Conservation (phyloP, 2,329 filamentous ascomycete genomes). For the Clarireedia paspali region DNA sequence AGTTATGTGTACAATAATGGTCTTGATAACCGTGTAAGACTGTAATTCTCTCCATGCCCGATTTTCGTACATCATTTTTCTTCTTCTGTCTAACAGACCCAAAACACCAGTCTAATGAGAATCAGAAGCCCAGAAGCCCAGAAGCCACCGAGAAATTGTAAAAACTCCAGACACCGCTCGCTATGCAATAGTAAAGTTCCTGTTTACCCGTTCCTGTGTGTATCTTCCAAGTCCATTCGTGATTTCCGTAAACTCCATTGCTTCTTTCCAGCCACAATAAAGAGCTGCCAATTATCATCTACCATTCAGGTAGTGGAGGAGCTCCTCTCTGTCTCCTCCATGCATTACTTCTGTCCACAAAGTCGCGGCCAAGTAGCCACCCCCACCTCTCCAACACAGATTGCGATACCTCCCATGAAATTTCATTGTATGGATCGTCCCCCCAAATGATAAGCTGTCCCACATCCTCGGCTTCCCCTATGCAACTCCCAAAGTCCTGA, state of each 20-base stretch:
- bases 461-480: conserved; percentile 30
- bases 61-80: too few species aligned
- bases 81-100: too few species aligned
- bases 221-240: neutral
- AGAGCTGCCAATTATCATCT: neutral
- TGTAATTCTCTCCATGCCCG: too few species aligned
- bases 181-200: conserved; percentile 1
- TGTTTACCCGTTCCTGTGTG: neutral
- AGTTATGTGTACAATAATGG: too few species aligned
- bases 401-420: conserved; percentile 37
- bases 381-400: conserved; percentile 33
- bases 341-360: conserved; percentile 34
- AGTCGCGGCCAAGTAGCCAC: conserved; percentile 32
- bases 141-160: neutral
- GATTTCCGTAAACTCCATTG: neutral
- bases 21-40: too few species aligned
- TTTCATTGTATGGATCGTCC: conserved; percentile 34
- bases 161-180: neutral
- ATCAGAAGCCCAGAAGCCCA: too few species aligned
- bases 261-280: neutral
- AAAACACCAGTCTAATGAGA: too few species aligned
- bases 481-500: conserved; percentile 31
- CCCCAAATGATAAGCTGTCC: conserved; percentile 37
- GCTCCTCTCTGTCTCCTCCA: conserved; percentile 34
- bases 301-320: conserved; percentile 30